Percentiles rank a stretch among this genome's conserved stretches.
Evolutionary conservation across 75 land plant genomes (phyloP).

Genomic region (Chamaecyparis obtusa): DNA sequence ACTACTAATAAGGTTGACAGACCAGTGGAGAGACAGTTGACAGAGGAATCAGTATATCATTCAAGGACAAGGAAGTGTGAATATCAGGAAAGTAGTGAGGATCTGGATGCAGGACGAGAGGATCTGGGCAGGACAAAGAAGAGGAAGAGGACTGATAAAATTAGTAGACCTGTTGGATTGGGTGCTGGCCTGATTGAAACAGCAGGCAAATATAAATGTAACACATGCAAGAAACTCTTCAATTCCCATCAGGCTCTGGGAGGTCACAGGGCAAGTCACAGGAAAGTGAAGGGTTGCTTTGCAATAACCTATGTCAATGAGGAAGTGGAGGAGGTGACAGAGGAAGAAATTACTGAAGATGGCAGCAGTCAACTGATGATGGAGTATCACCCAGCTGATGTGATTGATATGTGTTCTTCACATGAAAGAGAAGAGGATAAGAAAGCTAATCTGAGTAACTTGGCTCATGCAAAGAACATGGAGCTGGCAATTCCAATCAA

Average conservation of each 20-base stretch:
- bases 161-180: not conserved
- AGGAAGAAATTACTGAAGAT: slow-evolving; percentile 4
- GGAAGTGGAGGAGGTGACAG: slow-evolving; percentile 1
- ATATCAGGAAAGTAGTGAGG: not conserved
- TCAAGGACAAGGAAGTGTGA: not conserved
- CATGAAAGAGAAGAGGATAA: not conserved
- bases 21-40: not conserved
- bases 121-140: not conserved
- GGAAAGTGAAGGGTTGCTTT: slow-evolving; percentile 25
- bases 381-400: not conserved
- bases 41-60: not conserved
- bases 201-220: slow-evolving; percentile 13
- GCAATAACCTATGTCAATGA: slow-evolving; percentile 11
- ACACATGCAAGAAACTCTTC: slow-evolving; percentile 24
- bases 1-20: not conserved
- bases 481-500: not conserved
- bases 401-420: not conserved
- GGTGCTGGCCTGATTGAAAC: not conserved
- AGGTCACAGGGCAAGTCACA: slow-evolving; percentile 32
- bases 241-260: slow-evolving; percentile 24
- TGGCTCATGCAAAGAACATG: not conserved
- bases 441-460: not conserved
- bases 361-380: not conserved
- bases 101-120: not conserved
- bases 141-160: not conserved